Conservation (phyloP, 1,284 basidiomycete genomes). For the Boletellus sp. region DNA sequence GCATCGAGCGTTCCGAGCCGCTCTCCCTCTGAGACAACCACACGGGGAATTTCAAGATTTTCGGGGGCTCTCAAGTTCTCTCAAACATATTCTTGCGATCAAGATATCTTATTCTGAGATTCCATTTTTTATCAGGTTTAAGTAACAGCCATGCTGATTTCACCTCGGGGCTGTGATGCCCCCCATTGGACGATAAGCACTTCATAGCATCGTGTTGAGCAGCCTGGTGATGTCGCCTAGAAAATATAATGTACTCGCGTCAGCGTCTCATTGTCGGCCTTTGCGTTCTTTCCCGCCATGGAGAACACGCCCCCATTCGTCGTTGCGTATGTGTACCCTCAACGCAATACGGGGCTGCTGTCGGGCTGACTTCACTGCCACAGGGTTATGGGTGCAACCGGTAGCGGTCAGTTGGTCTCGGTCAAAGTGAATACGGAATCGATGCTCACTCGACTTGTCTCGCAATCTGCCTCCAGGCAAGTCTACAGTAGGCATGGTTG, state of each 20-base stretch:
- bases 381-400: constrained; percentile 9
- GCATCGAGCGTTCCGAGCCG: no score
- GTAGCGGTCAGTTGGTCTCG: constrained; percentile 1
- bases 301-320: not conserved
- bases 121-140: no score
- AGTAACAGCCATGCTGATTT: no score
- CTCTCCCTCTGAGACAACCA: no score
- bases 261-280: not conserved
- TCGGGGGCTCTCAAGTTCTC: no score
- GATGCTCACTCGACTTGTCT: not conserved
- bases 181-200: not conserved
- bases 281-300: not conserved
- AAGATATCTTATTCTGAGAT: no score
- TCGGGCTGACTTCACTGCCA: not conserved
- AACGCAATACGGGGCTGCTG: not conserved
- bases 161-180: not conserved
- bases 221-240: not conserved
- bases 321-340: constrained; percentile 1
- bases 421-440: not conserved
- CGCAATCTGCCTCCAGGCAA: not conserved
- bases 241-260: not conserved
- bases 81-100: no score
- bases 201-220: not conserved
- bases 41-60: no score
- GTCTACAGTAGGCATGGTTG: constrained; percentile 3